Conservation (phyloP, 768 basidiomycete genomes). For the Termitomyces sp. region DNA sequence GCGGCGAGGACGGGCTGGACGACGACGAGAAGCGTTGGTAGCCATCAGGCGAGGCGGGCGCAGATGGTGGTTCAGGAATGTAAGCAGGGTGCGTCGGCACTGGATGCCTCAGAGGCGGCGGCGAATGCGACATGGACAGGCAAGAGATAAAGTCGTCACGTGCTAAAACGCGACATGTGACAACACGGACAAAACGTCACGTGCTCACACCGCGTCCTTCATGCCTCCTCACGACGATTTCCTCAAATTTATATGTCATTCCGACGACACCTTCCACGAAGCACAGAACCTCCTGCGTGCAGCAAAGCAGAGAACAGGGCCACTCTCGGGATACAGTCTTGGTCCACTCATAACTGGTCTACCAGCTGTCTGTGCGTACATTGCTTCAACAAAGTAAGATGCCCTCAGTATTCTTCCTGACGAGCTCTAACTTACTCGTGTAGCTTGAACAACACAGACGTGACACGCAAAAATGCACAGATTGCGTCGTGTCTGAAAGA, state of each 20-base stretch:
- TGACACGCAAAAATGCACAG: conserved; percentile 25
- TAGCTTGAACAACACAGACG: conserved; percentile 28
- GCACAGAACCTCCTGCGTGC: conserved; percentile 27
- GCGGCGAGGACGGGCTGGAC: conserved; percentile 34
- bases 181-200: too few relatives aligned
- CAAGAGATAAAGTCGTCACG: too few relatives aligned
- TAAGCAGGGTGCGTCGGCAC: conserved; percentile 84
- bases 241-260: conserved; percentile 21
- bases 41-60: conserved; percentile 66
- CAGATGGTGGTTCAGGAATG: conserved; percentile 78
- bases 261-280: conserved; percentile 26
- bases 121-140: conserved; percentile 37
- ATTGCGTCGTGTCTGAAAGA: conserved; percentile 20
- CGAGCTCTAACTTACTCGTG: background rate
- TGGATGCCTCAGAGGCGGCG: conserved; percentile 82
- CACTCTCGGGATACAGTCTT: conserved; percentile 44
- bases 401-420: background rate
- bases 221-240: conserved; percentile 24
- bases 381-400: conserved; percentile 42
- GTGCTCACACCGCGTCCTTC: background rate
- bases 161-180: too few relatives aligned
- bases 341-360: conserved; percentile 32
- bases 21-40: conserved; percentile 71
- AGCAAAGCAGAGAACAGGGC: conserved; percentile 35
- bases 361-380: conserved; percentile 43